Evolutionary conservation across 2,329 filamentous ascomycete genomes (phyloP).

Genomic region (Rachicladosporium sp.): DNA sequence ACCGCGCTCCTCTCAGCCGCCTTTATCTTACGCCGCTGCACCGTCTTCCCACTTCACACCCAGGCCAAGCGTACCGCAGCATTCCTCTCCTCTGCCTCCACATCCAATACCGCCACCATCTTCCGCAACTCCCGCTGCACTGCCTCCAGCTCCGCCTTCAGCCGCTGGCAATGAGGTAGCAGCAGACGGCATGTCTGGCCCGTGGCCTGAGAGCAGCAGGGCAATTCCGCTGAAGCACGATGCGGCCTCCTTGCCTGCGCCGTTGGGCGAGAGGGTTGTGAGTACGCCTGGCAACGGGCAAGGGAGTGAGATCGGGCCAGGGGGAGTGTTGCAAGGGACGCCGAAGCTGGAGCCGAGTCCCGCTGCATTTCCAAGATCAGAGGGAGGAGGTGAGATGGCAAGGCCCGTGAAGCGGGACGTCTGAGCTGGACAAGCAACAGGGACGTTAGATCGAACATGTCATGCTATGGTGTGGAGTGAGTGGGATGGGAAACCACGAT

Average conservation of each 20-base stretch:
- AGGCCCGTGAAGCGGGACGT: too few relatives aligned
- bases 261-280: constrained; percentile 1
- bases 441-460: too few relatives aligned
- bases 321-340: constrained; percentile 9
- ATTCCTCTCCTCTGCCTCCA: constrained; percentile 1
- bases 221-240: constrained; percentile 22
- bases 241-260: constrained; percentile 2
- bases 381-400: too few relatives aligned
- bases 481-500: too few relatives aligned
- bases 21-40: background rate
- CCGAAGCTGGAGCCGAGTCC: constrained; percentile 17
- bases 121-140: constrained; percentile 8
- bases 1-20: constrained; percentile 3
- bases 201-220: constrained; percentile 18
- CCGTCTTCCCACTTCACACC: constrained; percentile 1
- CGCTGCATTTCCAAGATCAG: background rate
- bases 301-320: constrained; percentile 3
- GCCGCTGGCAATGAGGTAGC: constrained; percentile 18
- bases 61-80: constrained; percentile 1
- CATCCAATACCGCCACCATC: constrained; percentile 4
- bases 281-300: constrained; percentile 8
- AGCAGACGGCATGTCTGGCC: constrained; percentile 22
- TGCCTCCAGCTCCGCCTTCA: constrained; percentile 27
- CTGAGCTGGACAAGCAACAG: too few relatives aligned
- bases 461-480: too few relatives aligned